Percentiles rank a stretch among this genome's conserved stretches.
Conservation (phyloP, 805 yeast genomes). For the Yamadazyma nakazawae region DNA sequence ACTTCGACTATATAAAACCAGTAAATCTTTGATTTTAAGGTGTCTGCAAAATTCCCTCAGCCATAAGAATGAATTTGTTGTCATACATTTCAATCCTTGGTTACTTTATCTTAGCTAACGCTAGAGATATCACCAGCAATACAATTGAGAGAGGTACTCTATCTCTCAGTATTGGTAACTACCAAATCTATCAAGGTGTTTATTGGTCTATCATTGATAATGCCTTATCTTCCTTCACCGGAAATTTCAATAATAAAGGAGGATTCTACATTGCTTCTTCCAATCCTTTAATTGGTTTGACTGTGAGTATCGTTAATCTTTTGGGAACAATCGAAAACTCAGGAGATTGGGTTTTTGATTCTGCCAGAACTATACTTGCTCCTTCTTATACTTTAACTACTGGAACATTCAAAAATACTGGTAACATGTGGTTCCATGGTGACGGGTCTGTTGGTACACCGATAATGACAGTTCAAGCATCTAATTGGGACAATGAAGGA, state of each 20-base stretch:
- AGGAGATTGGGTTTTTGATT: slow-evolving; percentile 24
- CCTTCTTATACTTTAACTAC: slow-evolving; percentile 19
- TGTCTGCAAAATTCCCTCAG: background rate
- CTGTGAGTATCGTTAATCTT: slow-evolving; percentile 10
- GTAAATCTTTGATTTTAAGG: background rate
- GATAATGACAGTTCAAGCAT: slow-evolving; percentile 13
- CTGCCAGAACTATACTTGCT: slow-evolving; percentile 15
- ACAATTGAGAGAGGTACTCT: slow-evolving; percentile 19
- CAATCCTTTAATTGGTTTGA: slow-evolving; percentile 15
- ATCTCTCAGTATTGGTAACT: slow-evolving; percentile 17
- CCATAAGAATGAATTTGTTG: background rate
- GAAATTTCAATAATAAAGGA: slow-evolving; percentile 21
- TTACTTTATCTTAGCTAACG: slow-evolving; percentile 3
- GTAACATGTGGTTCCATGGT: slow-evolving; percentile 23
- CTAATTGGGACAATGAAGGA: slow-evolving; percentile 18
- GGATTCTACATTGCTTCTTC: slow-evolving; percentile 21
- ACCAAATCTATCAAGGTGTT: slow-evolving; percentile 20
- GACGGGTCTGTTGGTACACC: slow-evolving; percentile 17
- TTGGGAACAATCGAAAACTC: slow-evolving; percentile 12
- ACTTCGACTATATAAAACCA: background rate
- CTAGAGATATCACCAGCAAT: slow-evolving; percentile 14
- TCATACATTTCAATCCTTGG: background rate
- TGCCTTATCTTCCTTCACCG: slow-evolving; percentile 18
- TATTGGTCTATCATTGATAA: slow-evolving; percentile 26
- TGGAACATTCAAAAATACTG: slow-evolving; percentile 20